phyloP scores from a whole-genome alignment of 331 rosid genomes.

The Erythrophleum ivorense region DNA sequence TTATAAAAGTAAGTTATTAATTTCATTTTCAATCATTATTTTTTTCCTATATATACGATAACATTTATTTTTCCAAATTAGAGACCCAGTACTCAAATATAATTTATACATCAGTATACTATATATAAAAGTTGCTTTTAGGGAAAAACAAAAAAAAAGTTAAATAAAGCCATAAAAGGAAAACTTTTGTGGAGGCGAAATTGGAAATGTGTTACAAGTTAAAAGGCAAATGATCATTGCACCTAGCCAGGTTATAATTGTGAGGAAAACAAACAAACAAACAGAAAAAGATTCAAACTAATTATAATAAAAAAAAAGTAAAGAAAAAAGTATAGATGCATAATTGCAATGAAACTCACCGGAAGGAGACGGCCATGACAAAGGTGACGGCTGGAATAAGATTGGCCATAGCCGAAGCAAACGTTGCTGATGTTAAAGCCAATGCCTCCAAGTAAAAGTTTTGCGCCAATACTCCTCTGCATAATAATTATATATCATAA shows the following conservation, averaged over 20 bases:
- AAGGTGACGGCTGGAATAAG: slow-evolving; percentile 70
- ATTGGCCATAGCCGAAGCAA: slow-evolving; percentile 57
- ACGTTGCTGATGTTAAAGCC: slow-evolving; percentile 60
- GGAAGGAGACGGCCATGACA: slow-evolving; percentile 49
- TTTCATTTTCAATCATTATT: too few relatives aligned
- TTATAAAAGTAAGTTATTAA: too few relatives aligned
- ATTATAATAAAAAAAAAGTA: neutral
- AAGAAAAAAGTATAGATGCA: neutral
- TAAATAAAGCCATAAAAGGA: neutral
- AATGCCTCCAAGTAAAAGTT: slow-evolving; percentile 57
- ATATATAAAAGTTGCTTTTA: neutral
- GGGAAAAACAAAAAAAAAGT: neutral
- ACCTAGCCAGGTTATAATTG: neutral
- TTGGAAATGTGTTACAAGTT: neutral
- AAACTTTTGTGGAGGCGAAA: neutral
- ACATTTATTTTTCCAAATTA: too few relatives aligned
- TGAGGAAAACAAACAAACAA: neutral
- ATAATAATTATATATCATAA: neutral
- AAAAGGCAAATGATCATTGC: neutral
- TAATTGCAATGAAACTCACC: slow-evolving; percentile 40
- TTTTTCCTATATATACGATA: too few relatives aligned
- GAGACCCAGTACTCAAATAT: neutral
- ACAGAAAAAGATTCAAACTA: neutral
- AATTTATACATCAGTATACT: neutral
- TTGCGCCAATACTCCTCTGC: slow-evolving; percentile 63